Conservation (phyloP, 2,329 filamentous ascomycete species). For the Colletotrichum spinosum region DNA sequence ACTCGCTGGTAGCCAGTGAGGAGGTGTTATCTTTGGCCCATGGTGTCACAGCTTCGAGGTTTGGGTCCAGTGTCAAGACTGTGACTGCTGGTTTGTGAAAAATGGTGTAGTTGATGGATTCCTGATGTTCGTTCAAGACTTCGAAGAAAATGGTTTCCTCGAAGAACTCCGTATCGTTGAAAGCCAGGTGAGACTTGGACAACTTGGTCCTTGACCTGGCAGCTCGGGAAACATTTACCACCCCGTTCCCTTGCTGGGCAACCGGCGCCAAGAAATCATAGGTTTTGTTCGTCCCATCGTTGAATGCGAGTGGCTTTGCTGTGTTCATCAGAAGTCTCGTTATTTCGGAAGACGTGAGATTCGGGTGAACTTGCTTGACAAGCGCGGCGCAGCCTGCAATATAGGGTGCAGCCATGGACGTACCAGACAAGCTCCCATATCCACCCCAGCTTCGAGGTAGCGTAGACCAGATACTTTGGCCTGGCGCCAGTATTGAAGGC, state of each 20-base stretch:
- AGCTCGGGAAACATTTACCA: background rate
- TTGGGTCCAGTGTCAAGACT: background rate
- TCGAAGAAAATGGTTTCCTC: background rate
- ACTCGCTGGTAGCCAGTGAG: background rate
- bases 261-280: background rate
- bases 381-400: background rate
- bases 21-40: background rate
- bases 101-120: background rate
- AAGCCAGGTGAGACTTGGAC: background rate
- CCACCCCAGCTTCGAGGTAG: background rate
- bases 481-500: background rate
- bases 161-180: background rate
- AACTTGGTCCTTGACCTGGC: background rate
- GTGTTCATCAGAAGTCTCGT: background rate
- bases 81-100: background rate
- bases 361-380: background rate
- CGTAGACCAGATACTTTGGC: background rate
- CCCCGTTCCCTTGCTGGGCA: background rate
- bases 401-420: background rate
- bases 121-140: background rate
- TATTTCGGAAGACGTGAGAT: background rate
- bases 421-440: background rate
- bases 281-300: background rate
- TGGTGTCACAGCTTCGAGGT: background rate
- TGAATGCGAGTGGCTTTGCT: background rate